These are phyloP conservation scores for Wallacemonas collosoma DNA, from an alignment of 208 protist genomes.

Conservation along the genomic window DNA sequence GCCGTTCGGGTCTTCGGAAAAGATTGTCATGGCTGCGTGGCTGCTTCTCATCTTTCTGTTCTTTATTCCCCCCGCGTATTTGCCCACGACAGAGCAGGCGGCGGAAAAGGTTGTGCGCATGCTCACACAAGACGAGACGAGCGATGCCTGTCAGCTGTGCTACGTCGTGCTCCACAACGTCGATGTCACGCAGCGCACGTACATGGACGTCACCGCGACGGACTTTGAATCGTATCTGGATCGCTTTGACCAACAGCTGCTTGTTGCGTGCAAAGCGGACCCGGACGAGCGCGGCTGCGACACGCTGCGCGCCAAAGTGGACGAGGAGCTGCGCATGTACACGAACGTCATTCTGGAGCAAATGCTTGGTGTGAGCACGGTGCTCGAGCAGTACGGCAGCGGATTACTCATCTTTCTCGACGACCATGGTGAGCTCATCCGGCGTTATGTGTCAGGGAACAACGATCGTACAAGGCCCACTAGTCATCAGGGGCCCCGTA, in stretches of 20 bases:
- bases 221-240: slow-evolving; percentile 6
- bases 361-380: slow-evolving; percentile 13
- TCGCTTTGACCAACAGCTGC: slow-evolving; percentile 23
- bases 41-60: neutral
- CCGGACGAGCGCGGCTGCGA: slow-evolving; percentile 31
- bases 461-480: slow-evolving; percentile 22
- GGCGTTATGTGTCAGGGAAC: slow-evolving; percentile 27
- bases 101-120: neutral
- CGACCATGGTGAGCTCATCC: slow-evolving; percentile 22
- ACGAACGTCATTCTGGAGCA: slow-evolving; percentile 28
- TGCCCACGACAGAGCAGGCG: neutral
- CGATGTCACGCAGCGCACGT: slow-evolving; percentile 22
- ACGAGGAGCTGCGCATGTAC: slow-evolving; percentile 18
- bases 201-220: neutral
- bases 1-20: neutral
- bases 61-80: neutral
- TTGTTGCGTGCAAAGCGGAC: slow-evolving; percentile 19
- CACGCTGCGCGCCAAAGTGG: slow-evolving; percentile 29
- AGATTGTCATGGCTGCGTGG: neutral
- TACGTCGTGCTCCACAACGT: slow-evolving; percentile 34
- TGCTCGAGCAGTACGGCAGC: slow-evolving; percentile 24
- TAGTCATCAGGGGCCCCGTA: neutral
- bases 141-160: slow-evolving; percentile 30
- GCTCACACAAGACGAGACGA: neutral
- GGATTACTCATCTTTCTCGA: slow-evolving; percentile 11